Evolutionary conservation across 2,329 filamentous ascomycete genomes (phyloP), one percentile per base, ranked within the genome.

Genomic region (Lecanicillium sp.): DNA sequence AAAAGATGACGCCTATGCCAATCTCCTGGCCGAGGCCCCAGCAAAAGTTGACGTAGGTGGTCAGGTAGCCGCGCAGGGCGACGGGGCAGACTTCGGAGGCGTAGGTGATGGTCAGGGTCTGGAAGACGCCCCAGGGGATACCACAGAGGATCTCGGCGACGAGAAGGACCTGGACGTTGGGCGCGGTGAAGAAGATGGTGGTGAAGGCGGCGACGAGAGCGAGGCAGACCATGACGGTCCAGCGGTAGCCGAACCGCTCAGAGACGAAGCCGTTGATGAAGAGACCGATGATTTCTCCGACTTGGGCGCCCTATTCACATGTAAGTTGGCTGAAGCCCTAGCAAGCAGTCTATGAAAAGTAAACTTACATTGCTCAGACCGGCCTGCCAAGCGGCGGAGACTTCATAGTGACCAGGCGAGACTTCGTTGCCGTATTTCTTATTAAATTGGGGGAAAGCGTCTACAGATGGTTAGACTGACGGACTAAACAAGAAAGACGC

Each of bases 21-120:
- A 88, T 83, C 49, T 84, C 71, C 63, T 89, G 84, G 15, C 85
- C 85, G n/a, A 87, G 68, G 27, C 82, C 84, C 83, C 84, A 88
- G 72, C 84, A 87, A 58, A 85, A 83, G 67, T 87, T 87, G 66
- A 87, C 80, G 54, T 87, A 88, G 6, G 84, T 87, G 1, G 84
- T 87, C 54, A 86, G 66, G 59, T 84, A 85, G 46, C 83, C 83
- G 52, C 85, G 79, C 44, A 89, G 74, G 38, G 83, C 79, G 6
- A 88, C 77, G 3, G 85, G 85, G 59, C 83, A 87, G 50, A 88
- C 84, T 59, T 87, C 84, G 47, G 80, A 81, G 24, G 83, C 83
- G 57, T 87, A 87, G 1, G 83, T 81, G 52, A 81, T 75, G 53
- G 75, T 78, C 30, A 81, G 65, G 24, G 72, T 70, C 60, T 79